Conservation (phyloP, 2,329 filamentous ascomycete species). For the Penicillium occitanis region DNA sequence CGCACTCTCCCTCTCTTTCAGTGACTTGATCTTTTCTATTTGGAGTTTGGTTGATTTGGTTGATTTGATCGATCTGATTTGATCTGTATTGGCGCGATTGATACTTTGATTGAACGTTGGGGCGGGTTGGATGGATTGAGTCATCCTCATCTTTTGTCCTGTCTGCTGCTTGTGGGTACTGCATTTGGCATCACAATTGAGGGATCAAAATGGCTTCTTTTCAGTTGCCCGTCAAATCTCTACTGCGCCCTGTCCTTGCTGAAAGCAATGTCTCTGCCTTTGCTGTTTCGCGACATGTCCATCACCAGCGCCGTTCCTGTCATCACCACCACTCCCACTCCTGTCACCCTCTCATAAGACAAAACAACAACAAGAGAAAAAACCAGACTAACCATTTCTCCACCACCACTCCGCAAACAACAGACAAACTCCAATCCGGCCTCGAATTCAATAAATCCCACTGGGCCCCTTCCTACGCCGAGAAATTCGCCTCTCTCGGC, state of each 20-base stretch:
- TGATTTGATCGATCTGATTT: background rate
- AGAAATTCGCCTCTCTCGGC: conserved; percentile 68
- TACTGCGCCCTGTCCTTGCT: background rate
- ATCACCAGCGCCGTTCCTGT: background rate
- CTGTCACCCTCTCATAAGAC: background rate
- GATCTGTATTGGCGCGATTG: background rate
- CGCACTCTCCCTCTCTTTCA: background rate
- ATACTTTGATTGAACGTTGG: background rate
- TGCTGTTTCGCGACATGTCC: background rate
- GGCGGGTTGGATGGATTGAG: background rate
- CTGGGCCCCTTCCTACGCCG: conserved; percentile 69
- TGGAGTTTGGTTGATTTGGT: background rate
- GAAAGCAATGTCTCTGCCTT: background rate
- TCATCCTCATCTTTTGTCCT: background rate
- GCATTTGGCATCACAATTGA: background rate
- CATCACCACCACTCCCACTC: conserved; percentile 7
- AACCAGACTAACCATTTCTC: conserved; percentile 4
- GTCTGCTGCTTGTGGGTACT: background rate
- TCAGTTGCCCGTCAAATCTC: background rate
- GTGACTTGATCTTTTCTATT: background rate
- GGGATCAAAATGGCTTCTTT: background rate
- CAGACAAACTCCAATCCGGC: conserved; percentile 62
- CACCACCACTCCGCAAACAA: background rate
- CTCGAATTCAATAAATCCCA: conserved; percentile 64
- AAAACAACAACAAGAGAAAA: background rate